A percentile compares a stretch with the other conserved stretches of the same genome.
Conservation (phyloP, 1,139 yeast species). For the Taphrina sp. region DNA sequence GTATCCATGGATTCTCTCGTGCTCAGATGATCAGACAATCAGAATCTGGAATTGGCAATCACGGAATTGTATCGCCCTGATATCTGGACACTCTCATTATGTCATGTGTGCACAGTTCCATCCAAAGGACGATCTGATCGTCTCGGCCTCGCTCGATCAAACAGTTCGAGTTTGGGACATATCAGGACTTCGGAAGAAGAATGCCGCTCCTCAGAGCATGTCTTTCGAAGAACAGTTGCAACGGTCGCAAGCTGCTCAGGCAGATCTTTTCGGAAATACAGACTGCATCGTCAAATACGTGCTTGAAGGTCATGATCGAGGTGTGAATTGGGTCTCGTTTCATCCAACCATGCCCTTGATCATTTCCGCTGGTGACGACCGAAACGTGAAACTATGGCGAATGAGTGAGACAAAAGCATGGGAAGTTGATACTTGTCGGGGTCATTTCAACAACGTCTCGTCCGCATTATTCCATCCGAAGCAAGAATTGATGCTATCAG, state of each 20-base stretch:
- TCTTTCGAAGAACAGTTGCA: slow-evolving; percentile 77
- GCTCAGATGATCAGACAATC: slow-evolving; percentile 97
- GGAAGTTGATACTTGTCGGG: slow-evolving; percentile 98
- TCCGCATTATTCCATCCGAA: slow-evolving; percentile 90
- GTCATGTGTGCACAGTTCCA: slow-evolving; percentile 99
- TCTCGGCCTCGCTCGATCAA: slow-evolving; percentile 94
- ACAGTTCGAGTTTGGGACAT: slow-evolving; percentile 99
- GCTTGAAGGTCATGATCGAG: slow-evolving; percentile 96
- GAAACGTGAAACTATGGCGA: slow-evolving; percentile 94
- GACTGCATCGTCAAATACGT: slow-evolving; percentile 95
- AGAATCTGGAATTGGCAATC: slow-evolving; percentile 99
- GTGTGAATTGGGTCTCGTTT: slow-evolving; percentile 97
- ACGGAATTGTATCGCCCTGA: slow-evolving; percentile 82
- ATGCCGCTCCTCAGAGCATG: slow-evolving; percentile 66
- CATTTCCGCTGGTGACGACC: slow-evolving; percentile 94
- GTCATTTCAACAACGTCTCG: slow-evolving; percentile 91
- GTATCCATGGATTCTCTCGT: slow-evolving; percentile 94
- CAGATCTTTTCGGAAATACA: slow-evolving; percentile 89
- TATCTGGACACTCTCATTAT: slow-evolving; percentile 97
- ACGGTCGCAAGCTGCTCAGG: slow-evolving; percentile 49
- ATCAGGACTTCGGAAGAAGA: slow-evolving; percentile 90
- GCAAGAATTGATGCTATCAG: slow-evolving; percentile 88
- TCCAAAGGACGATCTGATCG: slow-evolving; percentile 89
- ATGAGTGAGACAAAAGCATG: slow-evolving; percentile 98
- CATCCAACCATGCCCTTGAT: slow-evolving; percentile 95